Conservation (phyloP, 1,139 yeast species). For the Blastobotrys persicus region DNA sequence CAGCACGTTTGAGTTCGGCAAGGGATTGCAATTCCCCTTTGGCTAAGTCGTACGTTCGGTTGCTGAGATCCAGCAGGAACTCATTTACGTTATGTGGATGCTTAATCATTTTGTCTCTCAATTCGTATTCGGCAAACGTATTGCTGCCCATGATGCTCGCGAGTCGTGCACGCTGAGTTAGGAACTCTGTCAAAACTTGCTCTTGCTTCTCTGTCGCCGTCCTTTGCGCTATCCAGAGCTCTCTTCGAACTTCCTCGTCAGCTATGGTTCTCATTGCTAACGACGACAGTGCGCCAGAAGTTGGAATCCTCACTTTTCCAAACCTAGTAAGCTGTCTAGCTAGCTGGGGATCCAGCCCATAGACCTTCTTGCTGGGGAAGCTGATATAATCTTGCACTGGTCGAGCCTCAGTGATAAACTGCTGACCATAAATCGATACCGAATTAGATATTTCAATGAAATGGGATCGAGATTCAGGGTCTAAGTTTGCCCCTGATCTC, state of each 20-base stretch:
- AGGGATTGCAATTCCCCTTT: constrained; percentile 50
- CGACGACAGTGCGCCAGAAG: constrained; percentile 67
- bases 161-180: constrained; percentile 65
- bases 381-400: constrained; percentile 36
- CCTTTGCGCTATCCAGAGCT: constrained; percentile 75
- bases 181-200: constrained; percentile 52
- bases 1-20: constrained; percentile 32
- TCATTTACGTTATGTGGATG: constrained; percentile 70
- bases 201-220: constrained; percentile 56
- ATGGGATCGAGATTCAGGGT: constrained; percentile 56
- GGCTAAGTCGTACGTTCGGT: constrained; percentile 53
- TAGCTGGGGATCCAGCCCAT: constrained; percentile 40
- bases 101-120: constrained; percentile 89
- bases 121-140: constrained; percentile 76
- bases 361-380: constrained; percentile 36
- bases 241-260: constrained; percentile 56
- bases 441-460: constrained; percentile 80
- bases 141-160: constrained; percentile 72
- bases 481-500: constrained; percentile 85
- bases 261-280: constrained; percentile 60
- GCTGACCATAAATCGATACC: constrained; percentile 80
- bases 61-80: constrained; percentile 61
- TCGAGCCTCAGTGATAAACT: constrained; percentile 58
- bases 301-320: constrained; percentile 53
- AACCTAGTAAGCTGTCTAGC: constrained; percentile 29